Conservation (phyloP, 805 yeast genomes). For the Sugiyamaella boreocaroliniensis region DNA sequence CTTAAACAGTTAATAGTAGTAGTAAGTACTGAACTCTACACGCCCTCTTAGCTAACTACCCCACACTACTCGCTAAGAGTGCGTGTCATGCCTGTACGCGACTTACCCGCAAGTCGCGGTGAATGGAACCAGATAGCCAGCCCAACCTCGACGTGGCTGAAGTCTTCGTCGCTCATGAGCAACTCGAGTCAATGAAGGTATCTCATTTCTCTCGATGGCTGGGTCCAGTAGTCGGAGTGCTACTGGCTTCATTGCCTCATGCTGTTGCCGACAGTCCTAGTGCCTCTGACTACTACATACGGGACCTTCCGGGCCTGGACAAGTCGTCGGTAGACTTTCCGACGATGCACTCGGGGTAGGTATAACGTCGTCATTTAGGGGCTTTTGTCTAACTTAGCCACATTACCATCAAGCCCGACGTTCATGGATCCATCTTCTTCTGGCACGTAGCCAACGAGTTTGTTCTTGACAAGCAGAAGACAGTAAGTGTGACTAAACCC, state of each 20-base stretch:
- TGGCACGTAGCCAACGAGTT: slow-evolving; percentile 53
- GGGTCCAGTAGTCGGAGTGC: not conserved
- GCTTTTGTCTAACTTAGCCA: slow-evolving; percentile 39
- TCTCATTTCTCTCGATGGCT: not conserved
- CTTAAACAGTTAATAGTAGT: no score
- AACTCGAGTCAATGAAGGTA: not conserved
- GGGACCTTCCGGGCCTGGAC: slow-evolving; percentile 30
- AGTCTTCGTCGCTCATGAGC: not conserved
- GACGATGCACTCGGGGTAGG: slow-evolving; percentile 41
- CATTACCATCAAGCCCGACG: slow-evolving; percentile 47
- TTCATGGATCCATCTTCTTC: slow-evolving; percentile 60
- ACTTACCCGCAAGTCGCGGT: no score
- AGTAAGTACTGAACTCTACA: no score
- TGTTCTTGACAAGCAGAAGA: slow-evolving; percentile 28
- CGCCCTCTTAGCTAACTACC: no score
- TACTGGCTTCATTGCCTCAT: not conserved
- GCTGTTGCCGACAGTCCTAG: not conserved
- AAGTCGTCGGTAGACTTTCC: slow-evolving; percentile 28
- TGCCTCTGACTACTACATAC: slow-evolving; percentile 28
- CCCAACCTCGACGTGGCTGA: not conserved
- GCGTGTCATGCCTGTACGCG: no score
- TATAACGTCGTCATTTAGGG: slow-evolving; percentile 39
- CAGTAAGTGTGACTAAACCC: slow-evolving; percentile 24
- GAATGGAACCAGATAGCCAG: not conserved
- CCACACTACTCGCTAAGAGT: no score